A percentile compares a stretch with the other conserved stretches of the same genome.
These are phyloP conservation scores for Rhodotorula sp. DNA, from an alignment of 1,284 basidiomycete species.

Conservation along the genomic window DNA sequence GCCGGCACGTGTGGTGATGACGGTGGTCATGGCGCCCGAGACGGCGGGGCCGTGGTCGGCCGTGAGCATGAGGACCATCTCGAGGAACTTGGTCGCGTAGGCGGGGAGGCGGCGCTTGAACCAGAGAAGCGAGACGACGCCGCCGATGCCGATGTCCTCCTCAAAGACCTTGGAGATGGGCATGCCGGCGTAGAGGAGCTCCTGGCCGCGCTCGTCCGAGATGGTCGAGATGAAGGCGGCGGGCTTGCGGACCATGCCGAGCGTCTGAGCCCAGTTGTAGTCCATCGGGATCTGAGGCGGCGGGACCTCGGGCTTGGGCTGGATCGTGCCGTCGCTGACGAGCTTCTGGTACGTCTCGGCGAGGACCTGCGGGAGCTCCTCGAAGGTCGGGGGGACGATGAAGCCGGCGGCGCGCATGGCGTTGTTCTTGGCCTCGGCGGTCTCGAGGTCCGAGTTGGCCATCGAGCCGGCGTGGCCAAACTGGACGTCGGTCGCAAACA, in stretches of 20 bases:
- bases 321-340: conserved; percentile 68
- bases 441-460: conserved; percentile 97
- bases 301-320: conserved; percentile 74
- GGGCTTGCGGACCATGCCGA: conserved; percentile 96
- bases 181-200: conserved; percentile 98
- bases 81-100: conserved; percentile 92
- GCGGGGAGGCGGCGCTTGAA: conserved; percentile 86
- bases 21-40: conserved; percentile 96
- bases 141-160: conserved; percentile 94
- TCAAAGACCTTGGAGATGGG: conserved; percentile 98
- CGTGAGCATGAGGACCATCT: conserved; percentile 99
- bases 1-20: conserved; percentile 96
- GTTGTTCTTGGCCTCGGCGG: conserved; percentile 94
- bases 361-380: conserved; percentile 84
- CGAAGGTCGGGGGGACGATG: conserved; percentile 96
- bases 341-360: conserved; percentile 82
- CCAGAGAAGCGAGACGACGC: conserved; percentile 95
- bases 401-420: conserved; percentile 95
- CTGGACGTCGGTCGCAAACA: conserved; percentile 99
- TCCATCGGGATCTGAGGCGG: conserved; percentile 98
- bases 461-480: conserved; percentile 98
- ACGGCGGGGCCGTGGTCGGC: conserved; percentile 75
- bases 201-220: conserved; percentile 98
- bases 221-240: conserved; percentile 97
- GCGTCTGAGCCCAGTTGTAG: conserved; percentile 98